Percentiles rank a stretch among this genome's conserved stretches.
Evolutionary conservation across 345 rosid species (phyloP).

Genomic region (Abelmoschus esculentus): DNA sequence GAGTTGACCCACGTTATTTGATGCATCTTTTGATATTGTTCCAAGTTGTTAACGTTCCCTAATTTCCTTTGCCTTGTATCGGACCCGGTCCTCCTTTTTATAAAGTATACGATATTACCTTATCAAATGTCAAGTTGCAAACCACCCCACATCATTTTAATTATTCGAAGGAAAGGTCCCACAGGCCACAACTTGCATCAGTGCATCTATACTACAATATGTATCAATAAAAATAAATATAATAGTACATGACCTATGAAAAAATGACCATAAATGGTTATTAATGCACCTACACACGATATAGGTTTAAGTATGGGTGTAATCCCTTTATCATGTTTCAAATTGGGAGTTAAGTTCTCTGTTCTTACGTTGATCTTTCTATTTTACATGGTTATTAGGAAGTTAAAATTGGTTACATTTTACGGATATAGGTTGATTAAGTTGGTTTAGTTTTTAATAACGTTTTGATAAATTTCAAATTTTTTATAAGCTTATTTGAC

Average conservation of each 20-base stretch:
- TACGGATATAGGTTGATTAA: too few relatives aligned
- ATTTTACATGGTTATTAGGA: too few relatives aligned
- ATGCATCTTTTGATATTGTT: constrained; percentile 7
- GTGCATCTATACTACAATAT: too few relatives aligned
- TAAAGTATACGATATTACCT: not conserved
- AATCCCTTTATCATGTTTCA: too few relatives aligned
- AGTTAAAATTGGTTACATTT: too few relatives aligned
- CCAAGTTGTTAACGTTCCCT: not conserved
- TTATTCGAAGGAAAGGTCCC: not conserved
- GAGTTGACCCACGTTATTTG: constrained; percentile 1
- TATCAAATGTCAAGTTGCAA: not conserved
- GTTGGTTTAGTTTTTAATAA: too few relatives aligned
- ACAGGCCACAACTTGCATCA: too few relatives aligned
- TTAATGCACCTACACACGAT: not conserved
- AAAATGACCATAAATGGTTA: not conserved
- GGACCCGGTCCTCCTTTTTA: not conserved
- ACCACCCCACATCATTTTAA: not conserved
- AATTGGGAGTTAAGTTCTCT: too few relatives aligned
- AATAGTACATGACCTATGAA: not conserved
- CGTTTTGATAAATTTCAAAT: too few relatives aligned
- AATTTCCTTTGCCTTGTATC: not conserved
- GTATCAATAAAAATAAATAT: too few relatives aligned
- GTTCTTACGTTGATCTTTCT: too few relatives aligned
- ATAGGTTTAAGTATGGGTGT: not conserved
- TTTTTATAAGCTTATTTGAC: too few relatives aligned